These are phyloP conservation scores for Exophiala xenobiotica DNA, from an alignment of 2,329 filamentous ascomycete species.

Conservation along the genomic window DNA sequence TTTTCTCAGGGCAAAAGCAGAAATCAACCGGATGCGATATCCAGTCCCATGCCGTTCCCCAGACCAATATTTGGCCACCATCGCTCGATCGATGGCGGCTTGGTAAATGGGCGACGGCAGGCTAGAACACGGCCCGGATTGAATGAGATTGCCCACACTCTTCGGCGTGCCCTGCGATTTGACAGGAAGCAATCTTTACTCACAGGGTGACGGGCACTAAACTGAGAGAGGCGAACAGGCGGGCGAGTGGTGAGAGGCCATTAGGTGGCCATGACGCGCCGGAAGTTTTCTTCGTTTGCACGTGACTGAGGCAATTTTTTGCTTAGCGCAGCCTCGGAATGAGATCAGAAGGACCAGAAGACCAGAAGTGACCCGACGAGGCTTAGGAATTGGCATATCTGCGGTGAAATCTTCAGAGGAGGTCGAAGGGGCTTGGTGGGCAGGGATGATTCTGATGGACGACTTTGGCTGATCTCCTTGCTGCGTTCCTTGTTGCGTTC, in stretches of 20 bases:
- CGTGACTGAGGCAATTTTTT: constrained; percentile 4
- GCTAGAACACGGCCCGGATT: neutral
- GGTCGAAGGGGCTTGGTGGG: neutral
- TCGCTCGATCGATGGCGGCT: neutral
- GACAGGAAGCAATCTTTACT: too few species aligned
- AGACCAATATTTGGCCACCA: neutral
- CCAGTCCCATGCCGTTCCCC: neutral
- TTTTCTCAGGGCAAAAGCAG: neutral
- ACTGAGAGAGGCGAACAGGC: too few species aligned
- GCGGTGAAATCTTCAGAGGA: too few species aligned
- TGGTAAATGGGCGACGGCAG: neutral
- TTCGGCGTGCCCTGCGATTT: neutral
- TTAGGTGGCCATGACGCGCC: too few species aligned
- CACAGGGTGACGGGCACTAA: too few species aligned
- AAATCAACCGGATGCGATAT: neutral
- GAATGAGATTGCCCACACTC: neutral
- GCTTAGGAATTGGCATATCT: too few species aligned
- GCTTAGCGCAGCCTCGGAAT: neutral
- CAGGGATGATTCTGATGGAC: neutral
- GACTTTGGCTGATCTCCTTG: neutral
- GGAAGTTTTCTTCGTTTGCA: too few species aligned
- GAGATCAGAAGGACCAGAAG: too few species aligned
- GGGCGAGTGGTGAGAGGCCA: too few species aligned
- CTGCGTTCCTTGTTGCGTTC: neutral
- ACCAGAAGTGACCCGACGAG: too few species aligned